Base-by-base conservation (phyloP, 805 yeast genomes). In the Ogataea ramenticola region DNA sequence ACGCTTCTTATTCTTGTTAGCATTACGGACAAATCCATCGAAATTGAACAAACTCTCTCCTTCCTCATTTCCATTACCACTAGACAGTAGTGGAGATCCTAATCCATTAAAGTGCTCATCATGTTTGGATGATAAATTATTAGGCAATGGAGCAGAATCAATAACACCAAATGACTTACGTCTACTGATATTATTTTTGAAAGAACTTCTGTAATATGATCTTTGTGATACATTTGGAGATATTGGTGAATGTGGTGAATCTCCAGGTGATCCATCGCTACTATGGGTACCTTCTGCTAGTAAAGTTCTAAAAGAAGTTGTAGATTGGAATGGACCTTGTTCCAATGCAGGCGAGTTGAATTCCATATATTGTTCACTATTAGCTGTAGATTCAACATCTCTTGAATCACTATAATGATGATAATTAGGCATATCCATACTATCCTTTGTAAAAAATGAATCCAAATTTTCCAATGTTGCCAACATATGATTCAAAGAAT, bases 391-490 rank as follows among this genome's bases (percentile, higher is more conserved):
- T 42, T 69, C 71, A 0, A 91, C 83, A 48, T 83, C 95, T 33
- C 73, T 67, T 1, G 91, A 82, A 2, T 72, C 71, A 48, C 67
- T 68, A 48, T 75, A 76, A 26, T 58, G 60, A 49, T 74, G 79
- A 43, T 56, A 56, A 9, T 53, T 46, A 4, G 51, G 53, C 16
- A 56, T 40, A 30, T 56, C 64, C 44, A 56, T 49, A 15, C 54
- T 48, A 36, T 79, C 84, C 45, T 80, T 84, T 0, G 95, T 85
- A 63, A 89, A 89, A 57, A 89, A 89, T 10, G 91, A 82, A 56
- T 89, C 96, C 52, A 89, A 71, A 52, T 87, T 89, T 55, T 89
- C 96, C 49, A 89, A 68, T 12, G 93, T 93, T 1, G 95, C 95
- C 82, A 95, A 84, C 86, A 89, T 87, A 56, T 88, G 84, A 55